Evolutionary conservation across 2,329 filamentous ascomycete genomes (phyloP).

Genomic region (Juglanconis juglandina): DNA sequence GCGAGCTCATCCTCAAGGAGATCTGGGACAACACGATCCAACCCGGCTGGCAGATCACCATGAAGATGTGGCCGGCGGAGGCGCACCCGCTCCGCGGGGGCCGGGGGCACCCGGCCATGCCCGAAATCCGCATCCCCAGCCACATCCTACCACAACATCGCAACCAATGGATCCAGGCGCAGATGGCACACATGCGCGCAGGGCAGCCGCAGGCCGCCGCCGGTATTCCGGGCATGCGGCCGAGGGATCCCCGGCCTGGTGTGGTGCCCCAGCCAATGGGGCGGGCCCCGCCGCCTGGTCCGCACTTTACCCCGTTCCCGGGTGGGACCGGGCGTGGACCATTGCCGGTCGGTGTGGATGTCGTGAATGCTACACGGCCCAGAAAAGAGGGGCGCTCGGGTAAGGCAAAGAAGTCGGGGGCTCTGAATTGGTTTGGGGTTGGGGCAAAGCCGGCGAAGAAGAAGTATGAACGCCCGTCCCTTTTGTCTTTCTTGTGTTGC

Average conservation of each 20-base stretch:
- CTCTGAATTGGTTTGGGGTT: neutral
- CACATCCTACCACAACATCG: slow-evolving; percentile 10
- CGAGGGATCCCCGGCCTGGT: neutral
- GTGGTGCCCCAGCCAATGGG: neutral
- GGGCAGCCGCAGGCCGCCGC: neutral
- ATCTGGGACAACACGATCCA: slow-evolving; percentile 80
- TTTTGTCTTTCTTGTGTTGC: neutral
- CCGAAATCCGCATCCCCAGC: neutral
- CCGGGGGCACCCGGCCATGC: slow-evolving; percentile 16
- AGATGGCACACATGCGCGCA: slow-evolving; percentile 1
- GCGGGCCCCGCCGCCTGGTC: neutral
- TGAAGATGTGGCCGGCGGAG: slow-evolving; percentile 59
- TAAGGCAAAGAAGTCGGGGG: slow-evolving; percentile 1
- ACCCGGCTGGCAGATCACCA: slow-evolving; percentile 66
- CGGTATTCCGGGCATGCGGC: neutral
- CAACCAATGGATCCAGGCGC: neutral
- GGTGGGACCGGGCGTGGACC: neutral
- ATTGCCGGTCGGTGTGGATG: slow-evolving; percentile 11
- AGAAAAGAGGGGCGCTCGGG: slow-evolving; percentile 24
- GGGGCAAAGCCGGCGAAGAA: slow-evolving; percentile 26
- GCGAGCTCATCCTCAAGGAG: slow-evolving; percentile 76
- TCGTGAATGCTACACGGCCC: slow-evolving; percentile 27
- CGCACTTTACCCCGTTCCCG: neutral
- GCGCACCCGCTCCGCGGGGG: slow-evolving; percentile 30
- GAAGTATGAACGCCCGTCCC: slow-evolving; percentile 26